Conservation (phyloP, 2,329 filamentous ascomycete genomes). For the Bipolaris gigantea region DNA sequence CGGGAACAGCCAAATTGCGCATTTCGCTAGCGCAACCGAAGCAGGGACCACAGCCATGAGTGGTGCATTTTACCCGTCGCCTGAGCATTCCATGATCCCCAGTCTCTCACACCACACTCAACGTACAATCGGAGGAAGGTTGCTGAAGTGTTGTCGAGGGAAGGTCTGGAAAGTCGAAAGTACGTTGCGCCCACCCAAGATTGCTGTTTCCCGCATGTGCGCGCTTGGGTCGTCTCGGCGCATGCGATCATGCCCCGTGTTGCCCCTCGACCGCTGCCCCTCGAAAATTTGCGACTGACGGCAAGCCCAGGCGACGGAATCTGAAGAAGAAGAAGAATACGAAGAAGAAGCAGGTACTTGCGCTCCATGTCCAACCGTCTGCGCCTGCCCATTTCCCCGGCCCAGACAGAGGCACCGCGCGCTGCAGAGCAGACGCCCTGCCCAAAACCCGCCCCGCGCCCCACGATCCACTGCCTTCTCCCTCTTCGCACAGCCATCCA, state of each 20-base stretch:
- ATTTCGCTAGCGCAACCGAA: slow-evolving; percentile 25
- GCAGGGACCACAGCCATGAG: slow-evolving; percentile 26
- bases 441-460: slow-evolving; percentile 19
- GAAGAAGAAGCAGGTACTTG: slow-evolving; percentile 34
- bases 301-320: slow-evolving; percentile 39
- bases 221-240: slow-evolving; percentile 19
- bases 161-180: slow-evolving; percentile 43
- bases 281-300: slow-evolving; percentile 40
- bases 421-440: slow-evolving; percentile 26
- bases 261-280: slow-evolving; percentile 29
- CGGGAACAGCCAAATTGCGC: slow-evolving; percentile 32
- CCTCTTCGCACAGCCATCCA: slow-evolving; percentile 12
- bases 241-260: slow-evolving; percentile 25
- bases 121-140: slow-evolving; percentile 38
- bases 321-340: slow-evolving; percentile 31
- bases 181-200: slow-evolving; percentile 24
- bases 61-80: slow-evolving; percentile 30
- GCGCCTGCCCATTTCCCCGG: slow-evolving; percentile 4
- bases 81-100: slow-evolving; percentile 23
- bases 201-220: slow-evolving; percentile 2
- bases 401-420: slow-evolving; percentile 9
- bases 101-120: slow-evolving; percentile 25
- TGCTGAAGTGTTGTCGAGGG: slow-evolving; percentile 47
- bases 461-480: slow-evolving; percentile 19
- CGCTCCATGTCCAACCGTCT: slow-evolving; percentile 6